Percentiles rank a stretch among this genome's conserved stretches.
Conservation (phyloP, 306 rosid genomes). For the Cucumis melo region DNA sequence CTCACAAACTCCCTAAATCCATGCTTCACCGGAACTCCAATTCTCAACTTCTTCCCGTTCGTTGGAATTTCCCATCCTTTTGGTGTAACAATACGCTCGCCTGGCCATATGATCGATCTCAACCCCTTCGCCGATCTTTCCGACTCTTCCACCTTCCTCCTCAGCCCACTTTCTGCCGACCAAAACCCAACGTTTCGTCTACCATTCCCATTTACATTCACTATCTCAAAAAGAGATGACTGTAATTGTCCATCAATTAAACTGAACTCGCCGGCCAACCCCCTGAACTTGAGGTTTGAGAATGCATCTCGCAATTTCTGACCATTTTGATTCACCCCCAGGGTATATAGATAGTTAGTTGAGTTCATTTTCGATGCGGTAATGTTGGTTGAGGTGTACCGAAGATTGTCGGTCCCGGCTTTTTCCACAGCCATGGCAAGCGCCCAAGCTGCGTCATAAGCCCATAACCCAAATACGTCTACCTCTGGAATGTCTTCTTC, state of each 20-base stretch:
- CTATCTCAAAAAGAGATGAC: constrained; percentile 5
- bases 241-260: constrained; percentile 10
- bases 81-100: constrained; percentile 12
- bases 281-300: constrained; percentile 2
- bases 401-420: not conserved
- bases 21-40: constrained; percentile 23
- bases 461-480: constrained; percentile 31
- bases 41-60: constrained; percentile 8
- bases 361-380: not conserved
- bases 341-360: constrained; percentile 18
- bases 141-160: not conserved
- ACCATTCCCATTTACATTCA: constrained; percentile 24
- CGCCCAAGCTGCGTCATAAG: constrained; percentile 34
- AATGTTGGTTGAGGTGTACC: not conserved
- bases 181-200: constrained; percentile 37
- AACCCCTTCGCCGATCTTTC: not conserved
- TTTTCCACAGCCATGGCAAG: constrained; percentile 33
- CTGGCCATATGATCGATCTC: constrained; percentile 22
- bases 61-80: constrained; percentile 26
- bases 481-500: constrained; percentile 6
- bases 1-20: constrained; percentile 14
- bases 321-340: constrained; percentile 29
- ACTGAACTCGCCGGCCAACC: constrained; percentile 14
- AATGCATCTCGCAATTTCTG: constrained; percentile 19
- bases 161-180: constrained; percentile 22